phyloP scores from a whole-genome alignment of 257 asterid species.

The Parsonsia alboflavescens region DNA sequence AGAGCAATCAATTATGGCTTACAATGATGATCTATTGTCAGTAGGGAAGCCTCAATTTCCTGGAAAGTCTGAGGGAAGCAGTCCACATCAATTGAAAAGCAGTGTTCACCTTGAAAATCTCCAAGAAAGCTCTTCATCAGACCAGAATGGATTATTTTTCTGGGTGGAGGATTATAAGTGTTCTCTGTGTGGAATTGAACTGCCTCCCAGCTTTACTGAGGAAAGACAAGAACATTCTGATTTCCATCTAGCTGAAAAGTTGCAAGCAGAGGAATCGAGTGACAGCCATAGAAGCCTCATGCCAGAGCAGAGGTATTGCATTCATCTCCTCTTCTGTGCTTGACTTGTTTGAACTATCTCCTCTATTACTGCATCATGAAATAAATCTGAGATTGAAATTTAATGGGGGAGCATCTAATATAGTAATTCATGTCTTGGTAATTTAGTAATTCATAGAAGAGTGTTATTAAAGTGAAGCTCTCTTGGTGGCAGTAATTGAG shows the following conservation, averaged over 20 bases:
- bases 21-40: constrained; percentile 13
- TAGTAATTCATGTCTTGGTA: background rate
- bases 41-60: constrained; percentile 22
- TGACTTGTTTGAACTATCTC: background rate
- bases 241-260: constrained; percentile 82
- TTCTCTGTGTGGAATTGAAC: constrained; percentile 71
- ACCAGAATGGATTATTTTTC: constrained; percentile 26
- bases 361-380: background rate
- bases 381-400: background rate
- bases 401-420: background rate
- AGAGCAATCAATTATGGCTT: constrained; percentile 13
- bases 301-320: constrained; percentile 18
- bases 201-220: constrained; percentile 71
- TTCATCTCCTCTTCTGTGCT: background rate
- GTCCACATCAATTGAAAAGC: constrained; percentile 15
- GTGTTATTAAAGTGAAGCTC: background rate
- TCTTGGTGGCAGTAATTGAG: background rate
- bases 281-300: constrained; percentile 23
- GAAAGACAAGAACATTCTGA: constrained; percentile 94
- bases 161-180: constrained; percentile 82
- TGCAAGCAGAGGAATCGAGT: constrained; percentile 72
- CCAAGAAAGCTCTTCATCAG: constrained; percentile 32
- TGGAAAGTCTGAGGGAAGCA: constrained; percentile 25
- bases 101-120: constrained; percentile 13
- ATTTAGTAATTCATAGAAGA: background rate